A percentile compares a stretch with the other conserved stretches of the same genome.
Evolutionary conservation across 106 monocot species (phyloP).

Genomic region (Xerophyta viscosa): DNA sequence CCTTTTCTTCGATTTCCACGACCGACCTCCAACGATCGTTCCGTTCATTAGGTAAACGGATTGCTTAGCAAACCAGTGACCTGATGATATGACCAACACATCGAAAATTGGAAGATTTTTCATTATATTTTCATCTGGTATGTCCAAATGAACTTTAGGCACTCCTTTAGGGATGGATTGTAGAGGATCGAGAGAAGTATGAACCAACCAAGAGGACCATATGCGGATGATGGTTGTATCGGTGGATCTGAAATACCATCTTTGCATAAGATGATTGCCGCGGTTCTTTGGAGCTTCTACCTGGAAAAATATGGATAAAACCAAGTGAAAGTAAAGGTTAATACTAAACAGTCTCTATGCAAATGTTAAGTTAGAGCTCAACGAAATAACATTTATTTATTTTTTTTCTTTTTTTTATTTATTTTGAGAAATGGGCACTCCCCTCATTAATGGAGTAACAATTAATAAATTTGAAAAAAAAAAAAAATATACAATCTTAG

Average conservation of each 20-base stretch:
- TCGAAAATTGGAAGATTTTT: slow-evolving; percentile 39
- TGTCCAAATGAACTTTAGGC: slow-evolving; percentile 32
- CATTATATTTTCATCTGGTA: slow-evolving; percentile 38
- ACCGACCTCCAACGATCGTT: slow-evolving; percentile 31
- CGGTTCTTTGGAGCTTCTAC: slow-evolving; percentile 18
- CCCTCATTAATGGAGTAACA: too few species aligned
- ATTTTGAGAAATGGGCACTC: too few species aligned
- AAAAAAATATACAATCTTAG: too few species aligned
- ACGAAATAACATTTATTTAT: too few species aligned
- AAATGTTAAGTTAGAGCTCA: too few species aligned
- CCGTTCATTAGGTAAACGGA: slow-evolving; percentile 30
- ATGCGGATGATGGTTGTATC: slow-evolving; percentile 36
- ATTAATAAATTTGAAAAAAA: too few species aligned
- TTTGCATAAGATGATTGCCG: slow-evolving; percentile 15
- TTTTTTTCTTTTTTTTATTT: too few species aligned
- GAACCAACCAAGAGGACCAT: slow-evolving; percentile 67
- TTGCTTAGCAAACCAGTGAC: slow-evolving; percentile 58
- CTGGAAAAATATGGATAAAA: too few species aligned
- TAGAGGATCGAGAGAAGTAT: slow-evolving; percentile 11
- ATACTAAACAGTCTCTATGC: too few species aligned
- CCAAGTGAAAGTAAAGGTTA: too few species aligned
- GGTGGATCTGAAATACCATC: slow-evolving; percentile 24
- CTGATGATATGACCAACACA: slow-evolving; percentile 41
- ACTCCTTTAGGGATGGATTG: slow-evolving; percentile 19
- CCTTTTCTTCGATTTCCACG: slow-evolving; percentile 21